Base-by-base conservation (phyloP, 345 rosid genomes). In the Xanthoceras sorbifolium region DNA sequence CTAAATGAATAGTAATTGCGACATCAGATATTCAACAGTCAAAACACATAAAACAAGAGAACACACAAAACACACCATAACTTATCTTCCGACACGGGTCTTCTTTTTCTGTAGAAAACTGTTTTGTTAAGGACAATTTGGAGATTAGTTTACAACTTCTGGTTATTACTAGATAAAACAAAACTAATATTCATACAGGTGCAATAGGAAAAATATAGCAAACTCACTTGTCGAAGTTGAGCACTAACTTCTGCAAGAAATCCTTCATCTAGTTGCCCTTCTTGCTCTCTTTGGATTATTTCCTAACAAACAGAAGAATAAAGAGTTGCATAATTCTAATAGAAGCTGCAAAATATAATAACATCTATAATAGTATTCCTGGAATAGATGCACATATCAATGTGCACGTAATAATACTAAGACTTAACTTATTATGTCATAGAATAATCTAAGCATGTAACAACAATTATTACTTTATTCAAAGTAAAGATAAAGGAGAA, bases 191-290 rank as follows among this genome's bases (percentile, higher is more conserved):
- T 36, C n/a, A 44, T 44, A 15, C 61, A 69, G 31, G 34, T 40
- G 28, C 31, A 60, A 71, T 14, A 42, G 60, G 55, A 55, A 60
- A 48, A 59, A 62, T 8, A 50, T 2, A 29, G 14, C 40, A 61
- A 52, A 80, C 90, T 77, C 80, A 90, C 99, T 83, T 93, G 94
- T 79, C 94, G 87, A 74, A 95, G 81, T 77, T 92, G 98, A 82
- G 98, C 96, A 76, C 77, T 95, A 71, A 93, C 99, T 89, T 93
- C 92, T 78, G 97, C 81, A 76, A 95, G 97, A 79, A 95, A 92
- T 12, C 97, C 96, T 86, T 93, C 99, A 85, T 93, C 96, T 38
- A 90, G 88, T 79, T 89, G 87, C 60, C 98, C 97, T 85, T 90
- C 90, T 76, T 83, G 88, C 80, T 93, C 96, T 84, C 88, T 86